Conservation (phyloP, 2,329 filamentous ascomycete genomes). For the Tolypocladium album region DNA sequence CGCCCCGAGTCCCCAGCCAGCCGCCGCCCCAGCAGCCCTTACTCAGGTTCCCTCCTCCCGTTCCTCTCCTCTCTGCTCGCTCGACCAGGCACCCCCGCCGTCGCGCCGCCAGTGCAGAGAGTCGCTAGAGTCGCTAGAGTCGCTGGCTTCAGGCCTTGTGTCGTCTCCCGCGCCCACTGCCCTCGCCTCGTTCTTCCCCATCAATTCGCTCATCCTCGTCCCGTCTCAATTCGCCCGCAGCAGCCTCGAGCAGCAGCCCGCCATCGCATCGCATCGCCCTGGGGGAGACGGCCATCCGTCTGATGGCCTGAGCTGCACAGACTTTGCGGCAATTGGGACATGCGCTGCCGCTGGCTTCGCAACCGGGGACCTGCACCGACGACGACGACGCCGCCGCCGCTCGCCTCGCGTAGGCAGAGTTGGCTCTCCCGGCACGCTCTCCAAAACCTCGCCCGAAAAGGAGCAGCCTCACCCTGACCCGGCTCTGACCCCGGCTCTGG, state of each 20-base stretch:
- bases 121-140: not conserved
- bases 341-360: slow-evolving; percentile 24
- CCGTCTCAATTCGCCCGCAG: not conserved
- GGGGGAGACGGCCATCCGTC: slow-evolving; percentile 13
- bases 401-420: slow-evolving; percentile 1
- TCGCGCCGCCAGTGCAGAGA: not conserved
- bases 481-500: not conserved
- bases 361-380: slow-evolving; percentile 16
- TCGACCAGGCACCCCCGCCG: not conserved
- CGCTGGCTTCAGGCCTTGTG: not conserved
- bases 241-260: not conserved
- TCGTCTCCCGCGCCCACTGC: not conserved
- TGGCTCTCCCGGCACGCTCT: not conserved
- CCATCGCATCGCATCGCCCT: slow-evolving; percentile 1
- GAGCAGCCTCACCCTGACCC: not conserved
- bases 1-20: not conserved
- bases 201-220: not conserved
- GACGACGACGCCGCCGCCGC: slow-evolving; percentile 2
- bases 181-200: not conserved
- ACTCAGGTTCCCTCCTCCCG: not conserved
- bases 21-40: not conserved
- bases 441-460: not conserved
- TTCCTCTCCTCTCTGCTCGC: not conserved
- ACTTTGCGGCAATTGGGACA: slow-evolving; percentile 26
- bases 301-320: slow-evolving; percentile 24